A percentile compares a stretch with the other conserved stretches of the same genome.
Conservation (phyloP, 2,329 filamentous ascomycete species). For the Juglanconis juglandina region DNA sequence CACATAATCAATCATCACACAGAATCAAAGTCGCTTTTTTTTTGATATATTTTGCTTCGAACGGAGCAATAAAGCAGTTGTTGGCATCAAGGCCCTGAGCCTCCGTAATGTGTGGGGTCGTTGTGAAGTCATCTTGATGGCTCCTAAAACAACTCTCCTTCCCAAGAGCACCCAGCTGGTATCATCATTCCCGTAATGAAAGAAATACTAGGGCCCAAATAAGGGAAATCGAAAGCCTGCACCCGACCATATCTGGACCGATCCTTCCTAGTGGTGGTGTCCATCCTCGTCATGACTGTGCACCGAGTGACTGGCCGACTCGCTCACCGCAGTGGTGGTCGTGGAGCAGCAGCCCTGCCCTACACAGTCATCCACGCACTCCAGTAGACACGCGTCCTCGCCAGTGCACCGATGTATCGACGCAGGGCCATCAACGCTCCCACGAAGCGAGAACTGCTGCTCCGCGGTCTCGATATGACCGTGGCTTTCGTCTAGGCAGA, state of each 20-base stretch:
- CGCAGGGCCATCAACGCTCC: constrained; percentile 33
- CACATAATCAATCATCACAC: too few species aligned
- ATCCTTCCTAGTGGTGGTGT: constrained; percentile 24
- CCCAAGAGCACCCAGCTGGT: neutral
- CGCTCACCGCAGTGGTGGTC: constrained; percentile 22
- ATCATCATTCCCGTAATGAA: neutral
- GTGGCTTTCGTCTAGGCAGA: constrained; percentile 53
- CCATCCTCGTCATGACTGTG: constrained; percentile 29
- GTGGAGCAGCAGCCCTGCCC: constrained; percentile 43
- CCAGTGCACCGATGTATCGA: constrained; percentile 21
- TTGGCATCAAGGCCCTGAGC: neutral
- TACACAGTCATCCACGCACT: constrained; percentile 48
- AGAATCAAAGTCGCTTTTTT: too few species aligned
- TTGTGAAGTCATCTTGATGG: neutral
- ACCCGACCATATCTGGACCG: neutral
- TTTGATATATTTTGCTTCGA: too few species aligned
- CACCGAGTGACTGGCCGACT: constrained; percentile 29
- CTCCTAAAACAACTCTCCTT: neutral
- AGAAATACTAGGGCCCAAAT: constrained; percentile 1
- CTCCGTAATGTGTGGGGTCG: neutral
- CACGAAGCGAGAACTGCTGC: constrained; percentile 15
- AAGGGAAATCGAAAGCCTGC: constrained; percentile 11
- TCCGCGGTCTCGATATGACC: constrained; percentile 32
- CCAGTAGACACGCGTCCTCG: constrained; percentile 44
- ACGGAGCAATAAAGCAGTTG: too few species aligned